These are phyloP conservation scores for Torulaspora maleeae DNA, from an alignment of 805 yeast species.

Conservation along the genomic window DNA sequence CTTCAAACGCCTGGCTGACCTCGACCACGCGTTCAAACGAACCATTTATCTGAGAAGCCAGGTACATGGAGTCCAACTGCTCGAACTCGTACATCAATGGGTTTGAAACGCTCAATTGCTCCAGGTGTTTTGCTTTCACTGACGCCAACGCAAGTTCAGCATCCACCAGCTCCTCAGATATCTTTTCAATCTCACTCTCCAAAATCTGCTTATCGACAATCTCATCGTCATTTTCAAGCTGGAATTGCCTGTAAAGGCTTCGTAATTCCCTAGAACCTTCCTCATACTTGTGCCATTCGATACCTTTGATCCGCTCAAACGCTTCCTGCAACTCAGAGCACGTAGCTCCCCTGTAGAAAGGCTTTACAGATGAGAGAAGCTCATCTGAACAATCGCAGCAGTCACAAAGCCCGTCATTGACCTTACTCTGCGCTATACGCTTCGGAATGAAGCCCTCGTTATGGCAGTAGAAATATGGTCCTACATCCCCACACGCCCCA, in stretches of 20 bases:
- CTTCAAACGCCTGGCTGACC: conserved; percentile 22
- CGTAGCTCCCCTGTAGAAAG: conserved; percentile 7
- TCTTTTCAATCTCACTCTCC: conserved; percentile 7
- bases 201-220: conserved; percentile 9
- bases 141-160: conserved; percentile 24
- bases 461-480: conserved; percentile 57
- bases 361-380: conserved; percentile 14
- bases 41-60: conserved; percentile 13
- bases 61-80: conserved; percentile 10
- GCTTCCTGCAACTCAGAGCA: conserved; percentile 31
- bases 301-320: conserved; percentile 24
- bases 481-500: conserved; percentile 55
- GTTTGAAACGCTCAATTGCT: conserved; percentile 19
- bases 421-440: conserved; percentile 58
- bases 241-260: conserved; percentile 20
- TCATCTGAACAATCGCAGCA: conserved; percentile 98
- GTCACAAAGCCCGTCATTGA: conserved; percentile 91
- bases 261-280: conserved; percentile 44
- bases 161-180: conserved; percentile 12
- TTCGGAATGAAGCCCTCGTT: conserved; percentile 67
- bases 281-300: conserved; percentile 54
- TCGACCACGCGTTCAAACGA: conserved; percentile 19
- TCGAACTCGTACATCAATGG: conserved; percentile 28
- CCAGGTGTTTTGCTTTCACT: conserved; percentile 16
- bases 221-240: conserved; percentile 5